A percentile compares a stretch with the other conserved stretches of the same genome.
Conservation (phyloP, 345 rosid species). For the Ailanthus altissimus region DNA sequence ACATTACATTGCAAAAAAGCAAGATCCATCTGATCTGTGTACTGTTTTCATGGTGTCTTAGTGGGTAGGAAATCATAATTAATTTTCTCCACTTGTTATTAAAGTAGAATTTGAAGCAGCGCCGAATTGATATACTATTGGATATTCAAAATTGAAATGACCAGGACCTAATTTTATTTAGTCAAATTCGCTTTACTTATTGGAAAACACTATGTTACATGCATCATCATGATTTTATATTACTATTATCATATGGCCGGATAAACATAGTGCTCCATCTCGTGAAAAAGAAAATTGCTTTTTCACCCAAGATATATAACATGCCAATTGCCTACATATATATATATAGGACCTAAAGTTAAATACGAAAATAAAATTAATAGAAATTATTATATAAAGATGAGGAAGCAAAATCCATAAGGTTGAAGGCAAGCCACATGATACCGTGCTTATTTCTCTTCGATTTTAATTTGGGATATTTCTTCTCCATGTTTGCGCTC, state of each 20-base stretch:
- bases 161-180: constrained; percentile 21
- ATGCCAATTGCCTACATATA: neutral
- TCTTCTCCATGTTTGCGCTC: too few species aligned
- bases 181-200: neutral
- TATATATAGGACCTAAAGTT: neutral
- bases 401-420: neutral
- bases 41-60: neutral
- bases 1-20: neutral
- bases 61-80: constrained; percentile 9
- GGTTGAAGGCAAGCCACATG: too few species aligned
- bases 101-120: constrained; percentile 19
- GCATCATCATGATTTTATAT: neutral
- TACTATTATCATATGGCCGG: neutral
- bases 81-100: constrained; percentile 10
- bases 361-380: neutral
- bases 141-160: constrained; percentile 14
- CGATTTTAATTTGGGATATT: too few species aligned
- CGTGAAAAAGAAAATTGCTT: neutral
- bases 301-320: neutral
- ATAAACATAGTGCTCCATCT: neutral
- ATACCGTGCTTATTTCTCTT: neutral
- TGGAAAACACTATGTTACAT: constrained; percentile 6
- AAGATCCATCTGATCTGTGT: neutral
- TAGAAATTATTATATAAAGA: neutral
- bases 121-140: neutral